These are phyloP conservation scores for Candida alai DNA, from an alignment of 805 yeast genomes.

Conservation along the genomic window DNA sequence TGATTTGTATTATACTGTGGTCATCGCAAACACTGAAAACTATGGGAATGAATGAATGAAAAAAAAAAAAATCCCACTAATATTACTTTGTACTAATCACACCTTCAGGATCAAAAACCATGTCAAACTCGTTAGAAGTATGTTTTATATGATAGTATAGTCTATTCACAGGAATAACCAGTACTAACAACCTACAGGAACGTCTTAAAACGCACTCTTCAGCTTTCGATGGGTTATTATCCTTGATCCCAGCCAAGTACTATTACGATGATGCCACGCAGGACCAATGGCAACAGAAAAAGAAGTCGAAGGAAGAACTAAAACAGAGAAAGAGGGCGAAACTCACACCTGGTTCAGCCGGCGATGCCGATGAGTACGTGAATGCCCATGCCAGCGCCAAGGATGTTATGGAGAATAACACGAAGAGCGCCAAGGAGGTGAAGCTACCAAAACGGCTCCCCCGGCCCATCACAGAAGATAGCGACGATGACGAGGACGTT, in stretches of 20 bases:
- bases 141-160: background rate
- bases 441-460: slow-evolving; percentile 26
- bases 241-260: slow-evolving; percentile 90
- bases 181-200: slow-evolving; percentile 48
- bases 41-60: too few relatives aligned
- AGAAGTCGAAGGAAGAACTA: slow-evolving; percentile 63
- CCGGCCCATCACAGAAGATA: slow-evolving; percentile 9
- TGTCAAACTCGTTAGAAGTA: slow-evolving; percentile 2
- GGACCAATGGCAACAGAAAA: slow-evolving; percentile 87
- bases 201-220: slow-evolving; percentile 73
- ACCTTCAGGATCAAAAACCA: too few relatives aligned
- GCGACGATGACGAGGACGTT: slow-evolving; percentile 8
- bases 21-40: too few relatives aligned
- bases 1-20: too few relatives aligned
- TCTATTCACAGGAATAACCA: background rate
- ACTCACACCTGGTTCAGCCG: slow-evolving; percentile 62
- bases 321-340: slow-evolving; percentile 62
- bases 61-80: too few relatives aligned
- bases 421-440: slow-evolving; percentile 50
- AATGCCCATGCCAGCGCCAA: slow-evolving; percentile 50
- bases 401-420: slow-evolving; percentile 54
- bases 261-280: slow-evolving; percentile 88
- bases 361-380: slow-evolving; percentile 38
- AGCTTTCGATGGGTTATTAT: slow-evolving; percentile 84
- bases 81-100: too few relatives aligned